Percentiles rank a stretch among this genome's conserved stretches.
Evolutionary conservation across 1,284 basidiomycete species (phyloP).

Genomic region (Agaricales sp.): DNA sequence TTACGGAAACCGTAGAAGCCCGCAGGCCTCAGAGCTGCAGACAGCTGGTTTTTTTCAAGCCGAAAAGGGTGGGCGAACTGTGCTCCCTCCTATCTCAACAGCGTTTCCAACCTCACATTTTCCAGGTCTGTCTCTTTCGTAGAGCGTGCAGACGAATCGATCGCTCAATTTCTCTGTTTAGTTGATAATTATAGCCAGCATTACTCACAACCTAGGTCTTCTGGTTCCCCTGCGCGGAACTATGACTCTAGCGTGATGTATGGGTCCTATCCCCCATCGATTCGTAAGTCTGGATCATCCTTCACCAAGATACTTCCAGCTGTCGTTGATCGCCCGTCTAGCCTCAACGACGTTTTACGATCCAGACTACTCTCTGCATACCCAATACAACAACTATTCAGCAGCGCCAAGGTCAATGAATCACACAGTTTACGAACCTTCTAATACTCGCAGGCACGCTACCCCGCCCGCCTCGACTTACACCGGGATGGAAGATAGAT

Average conservation of each 20-base stretch:
- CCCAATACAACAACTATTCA: neutral
- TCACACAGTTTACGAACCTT: neutral
- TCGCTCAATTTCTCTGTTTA: constrained; percentile 43
- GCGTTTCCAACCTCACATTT: constrained; percentile 77
- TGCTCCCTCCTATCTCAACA: constrained; percentile 75
- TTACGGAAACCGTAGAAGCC: constrained; percentile 45
- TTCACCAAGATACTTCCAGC: too few relatives aligned
- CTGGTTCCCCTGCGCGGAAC: constrained; percentile 37
- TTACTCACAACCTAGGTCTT: constrained; percentile 50
- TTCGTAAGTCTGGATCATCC: too few relatives aligned
- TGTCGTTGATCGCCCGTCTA: too few relatives aligned
- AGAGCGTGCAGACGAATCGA: constrained; percentile 34
- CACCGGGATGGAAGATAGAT: neutral
- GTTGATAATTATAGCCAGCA: constrained; percentile 45
- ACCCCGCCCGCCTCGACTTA: neutral
- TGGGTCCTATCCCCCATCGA: neutral
- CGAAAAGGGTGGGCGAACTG: constrained; percentile 76
- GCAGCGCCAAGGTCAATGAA: neutral
- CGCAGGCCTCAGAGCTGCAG: constrained; percentile 46
- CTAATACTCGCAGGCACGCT: neutral
- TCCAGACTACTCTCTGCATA: neutral
- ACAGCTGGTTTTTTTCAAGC: constrained; percentile 54
- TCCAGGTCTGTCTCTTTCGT: constrained; percentile 68
- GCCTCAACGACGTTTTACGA: neutral
- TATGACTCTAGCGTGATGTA: constrained; percentile 32